phyloP scores from a whole-genome alignment of 2,329 filamentous ascomycete genomes.

The Beauveria asiatica region DNA sequence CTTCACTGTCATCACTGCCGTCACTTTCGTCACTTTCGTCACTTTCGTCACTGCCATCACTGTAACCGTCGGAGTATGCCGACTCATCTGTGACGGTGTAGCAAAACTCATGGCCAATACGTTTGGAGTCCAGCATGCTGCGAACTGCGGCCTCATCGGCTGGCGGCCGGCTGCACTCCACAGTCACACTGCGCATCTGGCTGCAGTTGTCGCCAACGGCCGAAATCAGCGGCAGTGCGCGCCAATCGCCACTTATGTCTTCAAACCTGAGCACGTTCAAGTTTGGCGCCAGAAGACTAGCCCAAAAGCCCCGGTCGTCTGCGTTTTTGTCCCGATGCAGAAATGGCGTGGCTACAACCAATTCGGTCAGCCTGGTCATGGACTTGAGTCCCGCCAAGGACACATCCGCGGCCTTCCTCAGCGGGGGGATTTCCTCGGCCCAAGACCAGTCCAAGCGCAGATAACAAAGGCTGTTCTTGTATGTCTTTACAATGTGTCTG shows the following conservation, averaged over 20 bases:
- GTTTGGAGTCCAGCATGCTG: background rate
- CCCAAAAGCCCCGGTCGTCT: background rate
- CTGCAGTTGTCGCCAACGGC: background rate
- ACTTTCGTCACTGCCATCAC: background rate
- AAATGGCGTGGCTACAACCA: background rate
- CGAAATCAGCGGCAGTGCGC: background rate
- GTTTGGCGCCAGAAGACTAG: background rate
- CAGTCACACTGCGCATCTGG: background rate
- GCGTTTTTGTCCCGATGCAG: background rate
- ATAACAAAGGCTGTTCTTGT: background rate
- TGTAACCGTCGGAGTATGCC: too few species aligned
- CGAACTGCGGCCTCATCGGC: background rate
- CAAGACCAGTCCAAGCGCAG: background rate
- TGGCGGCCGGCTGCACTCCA: background rate
- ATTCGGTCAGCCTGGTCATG: background rate
- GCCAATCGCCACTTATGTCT: background rate
- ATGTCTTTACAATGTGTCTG: background rate
- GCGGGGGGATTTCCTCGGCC: fast-evolving
- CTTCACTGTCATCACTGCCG: too few species aligned
- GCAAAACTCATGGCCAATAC: background rate
- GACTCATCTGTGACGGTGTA: background rate
- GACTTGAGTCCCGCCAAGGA: background rate
- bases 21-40: background rate
- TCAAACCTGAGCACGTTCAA: background rate
- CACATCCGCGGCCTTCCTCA: background rate